phyloP scores from a whole-genome alignment of 352 stramenopile genomes.

The Phytopythium boreale region DNA sequence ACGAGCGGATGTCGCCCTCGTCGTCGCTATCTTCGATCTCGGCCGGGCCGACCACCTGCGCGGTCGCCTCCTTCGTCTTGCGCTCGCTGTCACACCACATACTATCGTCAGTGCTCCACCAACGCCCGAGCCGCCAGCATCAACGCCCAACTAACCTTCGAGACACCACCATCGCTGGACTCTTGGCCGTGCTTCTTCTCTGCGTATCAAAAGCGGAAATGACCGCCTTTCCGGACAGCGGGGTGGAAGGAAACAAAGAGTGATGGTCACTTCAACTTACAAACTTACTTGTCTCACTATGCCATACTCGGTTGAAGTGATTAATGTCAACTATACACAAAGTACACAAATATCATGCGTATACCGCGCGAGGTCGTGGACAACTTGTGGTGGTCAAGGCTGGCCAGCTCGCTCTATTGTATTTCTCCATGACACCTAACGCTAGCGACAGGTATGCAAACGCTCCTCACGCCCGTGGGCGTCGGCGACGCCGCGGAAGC shows the following conservation, averaged over 20 bases:
- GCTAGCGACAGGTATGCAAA: neutral
- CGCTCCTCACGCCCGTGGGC: neutral
- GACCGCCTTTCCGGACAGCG: neutral
- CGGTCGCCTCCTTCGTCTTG: slow-evolving; percentile 14
- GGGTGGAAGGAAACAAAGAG: neutral
- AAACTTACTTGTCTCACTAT: neutral
- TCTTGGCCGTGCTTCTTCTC: neutral
- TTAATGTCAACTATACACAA: slow-evolving; percentile 2
- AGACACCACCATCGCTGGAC: neutral
- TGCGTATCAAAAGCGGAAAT: slow-evolving; percentile 1
- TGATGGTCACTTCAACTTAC: slow-evolving; percentile 3
- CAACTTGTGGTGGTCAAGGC: neutral
- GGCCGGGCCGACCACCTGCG: slow-evolving; percentile 23
- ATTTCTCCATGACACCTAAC: neutral
- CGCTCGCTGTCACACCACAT: slow-evolving; percentile 12
- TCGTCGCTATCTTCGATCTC: slow-evolving; percentile 48
- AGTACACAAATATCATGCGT: slow-evolving; percentile 5
- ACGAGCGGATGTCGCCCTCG: slow-evolving; percentile 54
- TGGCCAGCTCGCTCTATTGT: slow-evolving; percentile 7
- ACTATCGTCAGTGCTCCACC: neutral
- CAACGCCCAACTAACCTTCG: neutral
- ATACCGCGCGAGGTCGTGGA: neutral
- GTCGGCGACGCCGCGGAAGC: neutral
- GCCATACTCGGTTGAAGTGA: neutral
- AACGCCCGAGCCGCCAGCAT: neutral